These are phyloP conservation scores for Neurospora pannonica DNA, from an alignment of 495 filamentous ascomycete genomes.

Conservation along the genomic window DNA sequence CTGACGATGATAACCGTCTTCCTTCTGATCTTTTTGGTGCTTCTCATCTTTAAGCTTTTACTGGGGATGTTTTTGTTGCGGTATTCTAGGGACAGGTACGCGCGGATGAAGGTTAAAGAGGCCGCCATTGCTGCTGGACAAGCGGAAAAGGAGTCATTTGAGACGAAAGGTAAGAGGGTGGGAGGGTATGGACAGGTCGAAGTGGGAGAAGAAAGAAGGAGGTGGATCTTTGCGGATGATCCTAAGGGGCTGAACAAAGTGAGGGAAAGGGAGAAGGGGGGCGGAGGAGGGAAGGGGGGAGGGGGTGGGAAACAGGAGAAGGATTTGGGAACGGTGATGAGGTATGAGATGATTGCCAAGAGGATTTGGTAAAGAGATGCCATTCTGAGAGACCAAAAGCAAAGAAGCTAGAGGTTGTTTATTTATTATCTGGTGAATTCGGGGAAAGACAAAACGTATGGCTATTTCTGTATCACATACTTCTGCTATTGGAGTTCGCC, in stretches of 20 bases:
- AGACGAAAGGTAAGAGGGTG: constrained; percentile 61
- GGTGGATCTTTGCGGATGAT: constrained; percentile 84
- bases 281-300: constrained; percentile 53
- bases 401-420: neutral
- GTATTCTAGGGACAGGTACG: constrained; percentile 67
- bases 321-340: constrained; percentile 14
- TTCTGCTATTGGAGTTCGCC: neutral
- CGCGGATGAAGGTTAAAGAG: constrained; percentile 67
- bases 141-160: constrained; percentile 43
- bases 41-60: constrained; percentile 71
- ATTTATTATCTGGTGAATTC: neutral
- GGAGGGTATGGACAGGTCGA: constrained; percentile 81
- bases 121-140: constrained; percentile 34
- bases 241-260: constrained; percentile 55
- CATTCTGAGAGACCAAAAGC: neutral
- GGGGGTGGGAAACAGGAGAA: constrained; percentile 85
- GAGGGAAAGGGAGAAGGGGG: constrained; percentile 72
- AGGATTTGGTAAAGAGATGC: constrained; percentile 61
- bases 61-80: constrained; percentile 74
- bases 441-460: neutral
- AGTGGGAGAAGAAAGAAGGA: constrained; percentile 75
- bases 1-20: constrained; percentile 71
- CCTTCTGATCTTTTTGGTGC: constrained; percentile 64
- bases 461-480: neutral
- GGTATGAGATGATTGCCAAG: constrained; percentile 70